phyloP scores from a whole-genome alignment of 169 alveolate species.

The Babesia divergens region DNA sequence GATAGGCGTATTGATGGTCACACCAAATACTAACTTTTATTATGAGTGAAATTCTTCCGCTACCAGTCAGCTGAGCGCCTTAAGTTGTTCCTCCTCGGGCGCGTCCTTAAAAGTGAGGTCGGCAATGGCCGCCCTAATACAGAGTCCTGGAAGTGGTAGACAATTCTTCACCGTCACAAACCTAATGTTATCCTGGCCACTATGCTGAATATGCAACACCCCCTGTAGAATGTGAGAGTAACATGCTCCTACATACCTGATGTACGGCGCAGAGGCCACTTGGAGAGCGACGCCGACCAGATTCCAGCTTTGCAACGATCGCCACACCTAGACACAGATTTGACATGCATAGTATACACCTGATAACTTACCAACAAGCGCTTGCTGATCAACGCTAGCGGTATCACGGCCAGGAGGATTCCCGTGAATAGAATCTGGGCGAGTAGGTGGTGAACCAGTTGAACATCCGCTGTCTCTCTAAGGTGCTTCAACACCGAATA shows the following conservation, averaged over 20 bases:
- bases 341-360: neutral
- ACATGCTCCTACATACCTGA: constrained; percentile 1
- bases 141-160: constrained; percentile 9
- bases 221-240: constrained; percentile 1
- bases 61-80: neutral
- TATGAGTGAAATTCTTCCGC: neutral
- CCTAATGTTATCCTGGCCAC: constrained; percentile 28
- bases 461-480: neutral
- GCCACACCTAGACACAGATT: constrained; percentile 47
- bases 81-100: neutral
- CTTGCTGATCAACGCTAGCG: neutral
- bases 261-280: constrained; percentile 23
- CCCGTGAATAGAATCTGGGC: constrained; percentile 20
- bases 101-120: constrained; percentile 4
- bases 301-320: constrained; percentile 49
- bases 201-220: neutral
- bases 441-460: neutral
- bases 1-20: neutral
- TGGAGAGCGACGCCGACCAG: constrained; percentile 43
- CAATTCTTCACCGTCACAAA: neutral
- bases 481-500: neutral
- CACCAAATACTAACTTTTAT: neutral
- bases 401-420: neutral
- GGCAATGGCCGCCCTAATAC: constrained; percentile 11
- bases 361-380: neutral